Evolutionary conservation across 805 yeast species (phyloP).

Genomic region (Scheffersomyces coipomensis): DNA sequence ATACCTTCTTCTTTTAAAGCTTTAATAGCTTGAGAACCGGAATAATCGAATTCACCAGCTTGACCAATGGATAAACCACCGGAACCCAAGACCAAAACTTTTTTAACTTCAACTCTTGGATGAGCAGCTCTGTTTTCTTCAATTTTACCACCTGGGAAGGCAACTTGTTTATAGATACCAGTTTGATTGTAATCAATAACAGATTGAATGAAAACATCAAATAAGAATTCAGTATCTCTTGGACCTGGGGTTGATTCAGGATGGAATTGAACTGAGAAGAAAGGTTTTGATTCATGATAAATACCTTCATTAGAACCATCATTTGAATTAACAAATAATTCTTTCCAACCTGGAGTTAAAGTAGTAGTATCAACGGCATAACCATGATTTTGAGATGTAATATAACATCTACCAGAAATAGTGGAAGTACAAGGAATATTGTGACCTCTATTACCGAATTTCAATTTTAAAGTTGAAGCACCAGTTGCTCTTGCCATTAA

Average conservation of each 20-base stretch:
- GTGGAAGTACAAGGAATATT: conserved; percentile 93
- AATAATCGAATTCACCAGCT: conserved; percentile 99
- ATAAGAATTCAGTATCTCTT: conserved; percentile 95
- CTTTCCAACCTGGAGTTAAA: conserved; percentile 81
- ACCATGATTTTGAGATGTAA: conserved; percentile 99
- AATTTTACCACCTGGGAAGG: conserved; percentile 85
- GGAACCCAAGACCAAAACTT: conserved; percentile 91
- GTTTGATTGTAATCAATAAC: conserved; percentile 65
- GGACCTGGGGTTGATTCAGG: conserved; percentile 99
- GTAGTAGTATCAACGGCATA: conserved; percentile 88
- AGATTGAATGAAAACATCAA: conserved; percentile 86
- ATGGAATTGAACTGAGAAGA: conserved; percentile 97
- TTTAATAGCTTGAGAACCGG: conserved; percentile 98
- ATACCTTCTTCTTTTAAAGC: conserved; percentile 98
- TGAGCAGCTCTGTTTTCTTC: conserved; percentile 73
- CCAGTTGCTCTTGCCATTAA: conserved; percentile 93
- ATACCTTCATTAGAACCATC: conserved; percentile 99
- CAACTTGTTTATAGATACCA: conserved; percentile 64
- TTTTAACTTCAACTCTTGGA: conserved; percentile 82
- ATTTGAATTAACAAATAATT: conserved; percentile 90
- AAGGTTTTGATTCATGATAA: conserved; percentile 82
- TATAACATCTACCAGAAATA: conserved; percentile 93
- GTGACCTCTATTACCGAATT: conserved; percentile 99
- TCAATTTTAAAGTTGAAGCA: conserved; percentile 86
- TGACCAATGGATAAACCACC: conserved; percentile 99